These are phyloP conservation scores for Nematocida ironsii DNA, from an alignment of 371 early-diverging fungal genomes.

Conservation along the genomic window DNA sequence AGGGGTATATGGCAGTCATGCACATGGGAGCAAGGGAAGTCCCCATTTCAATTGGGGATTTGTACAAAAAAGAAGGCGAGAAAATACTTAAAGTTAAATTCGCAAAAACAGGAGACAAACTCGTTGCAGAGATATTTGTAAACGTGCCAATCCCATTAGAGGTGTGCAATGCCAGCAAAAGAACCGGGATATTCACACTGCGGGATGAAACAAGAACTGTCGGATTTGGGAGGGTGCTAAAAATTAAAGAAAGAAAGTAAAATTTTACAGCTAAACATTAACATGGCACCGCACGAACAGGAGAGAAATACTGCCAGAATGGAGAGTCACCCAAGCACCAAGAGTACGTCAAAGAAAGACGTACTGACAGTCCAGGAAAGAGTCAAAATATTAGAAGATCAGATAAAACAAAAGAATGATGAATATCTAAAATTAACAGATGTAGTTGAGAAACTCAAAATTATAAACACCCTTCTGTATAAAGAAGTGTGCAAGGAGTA, in stretches of 20 bases:
- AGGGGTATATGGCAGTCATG: constrained; percentile 68
- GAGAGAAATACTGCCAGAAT: constrained; percentile 27
- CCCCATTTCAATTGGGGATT: constrained; percentile 62
- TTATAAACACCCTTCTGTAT: constrained; percentile 51
- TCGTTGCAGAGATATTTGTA: constrained; percentile 60
- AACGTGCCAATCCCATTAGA: constrained; percentile 57
- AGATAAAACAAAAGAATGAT: constrained; percentile 49
- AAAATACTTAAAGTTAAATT: constrained; percentile 65
- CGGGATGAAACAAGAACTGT: constrained; percentile 69
- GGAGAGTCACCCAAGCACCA: neutral
- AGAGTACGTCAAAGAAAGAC: constrained; percentile 36
- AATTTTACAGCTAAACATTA: constrained; percentile 12
- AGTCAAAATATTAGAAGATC: constrained; percentile 39
- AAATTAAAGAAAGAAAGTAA: constrained; percentile 64
- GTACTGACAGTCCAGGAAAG: constrained; percentile 34
- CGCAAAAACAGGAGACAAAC: constrained; percentile 65
- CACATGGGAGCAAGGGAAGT: constrained; percentile 64
- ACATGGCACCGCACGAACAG: constrained; percentile 6
- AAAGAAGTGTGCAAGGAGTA: constrained; percentile 58
- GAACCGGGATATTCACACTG: constrained; percentile 67
- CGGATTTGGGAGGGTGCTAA: constrained; percentile 67
- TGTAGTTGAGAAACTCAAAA: constrained; percentile 50
- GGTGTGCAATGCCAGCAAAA: constrained; percentile 35
- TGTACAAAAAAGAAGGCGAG: constrained; percentile 64
- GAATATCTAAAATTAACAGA: constrained; percentile 46